phyloP scores from a whole-genome alignment of 1,139 yeast genomes.

The Hansenula sp. region DNA sequence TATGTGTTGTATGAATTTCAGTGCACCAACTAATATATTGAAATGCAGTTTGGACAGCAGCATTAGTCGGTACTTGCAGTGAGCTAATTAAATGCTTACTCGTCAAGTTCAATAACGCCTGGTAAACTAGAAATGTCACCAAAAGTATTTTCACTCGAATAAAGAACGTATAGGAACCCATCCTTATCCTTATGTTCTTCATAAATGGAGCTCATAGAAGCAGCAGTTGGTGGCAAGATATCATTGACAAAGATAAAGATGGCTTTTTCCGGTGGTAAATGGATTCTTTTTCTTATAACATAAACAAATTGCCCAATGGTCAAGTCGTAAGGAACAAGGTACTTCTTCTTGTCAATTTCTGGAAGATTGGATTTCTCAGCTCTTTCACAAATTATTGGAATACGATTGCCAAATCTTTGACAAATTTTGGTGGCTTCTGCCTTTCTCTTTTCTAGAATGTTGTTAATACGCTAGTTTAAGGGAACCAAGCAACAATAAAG shows the following conservation, averaged over 20 bases:
- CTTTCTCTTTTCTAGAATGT: slow-evolving; percentile 75
- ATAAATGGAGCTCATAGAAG: slow-evolving; percentile 89
- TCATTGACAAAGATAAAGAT: slow-evolving; percentile 95
- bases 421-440: slow-evolving; percentile 93
- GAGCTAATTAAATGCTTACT: no score
- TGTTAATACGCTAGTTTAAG: no score
- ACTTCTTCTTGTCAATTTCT: slow-evolving; percentile 94
- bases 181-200: slow-evolving; percentile 97
- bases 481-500: no score
- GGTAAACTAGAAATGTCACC: slow-evolving; percentile 34
- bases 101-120: slow-evolving; percentile 5
- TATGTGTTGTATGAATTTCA: no score
- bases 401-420: slow-evolving; percentile 85
- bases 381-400: slow-evolving; percentile 96
- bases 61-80: no score
- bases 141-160: slow-evolving; percentile 83
- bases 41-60: no score
- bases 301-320: slow-evolving; percentile 98
- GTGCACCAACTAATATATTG: no score
- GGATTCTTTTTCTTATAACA: slow-evolving; percentile 93
- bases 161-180: slow-evolving; percentile 91
- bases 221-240: slow-evolving; percentile 96
- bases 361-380: slow-evolving; percentile 97
- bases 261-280: slow-evolving; percentile 96
- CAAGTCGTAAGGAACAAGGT: slow-evolving; percentile 91